Percentiles rank a stretch among this genome's conserved stretches.
Conservation (phyloP, 371 early-diverging fungal species). For the Rhizopus delemar region DNA sequence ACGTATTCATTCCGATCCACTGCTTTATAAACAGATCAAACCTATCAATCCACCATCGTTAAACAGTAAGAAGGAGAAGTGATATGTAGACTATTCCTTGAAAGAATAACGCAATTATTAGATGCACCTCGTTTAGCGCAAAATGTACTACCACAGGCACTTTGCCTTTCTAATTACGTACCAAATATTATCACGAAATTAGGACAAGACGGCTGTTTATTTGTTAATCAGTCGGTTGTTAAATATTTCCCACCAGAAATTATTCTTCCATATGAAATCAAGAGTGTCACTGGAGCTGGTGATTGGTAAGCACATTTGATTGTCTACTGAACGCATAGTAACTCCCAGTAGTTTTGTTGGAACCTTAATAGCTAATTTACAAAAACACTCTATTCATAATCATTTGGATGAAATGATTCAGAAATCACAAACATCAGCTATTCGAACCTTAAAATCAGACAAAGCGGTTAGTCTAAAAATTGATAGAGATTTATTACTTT, state of each 20-base stretch:
- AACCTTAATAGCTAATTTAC: constrained; percentile 40
- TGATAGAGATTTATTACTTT: constrained; percentile 9
- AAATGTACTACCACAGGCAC: constrained; percentile 26
- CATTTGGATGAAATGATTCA: constrained; percentile 25
- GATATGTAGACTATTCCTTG: neutral
- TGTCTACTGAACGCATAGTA: neutral
- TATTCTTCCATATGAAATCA: constrained; percentile 35
- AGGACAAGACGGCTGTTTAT: constrained; percentile 57
- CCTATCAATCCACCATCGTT: neutral
- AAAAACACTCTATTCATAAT: constrained; percentile 11
- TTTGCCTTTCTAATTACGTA: constrained; percentile 40
- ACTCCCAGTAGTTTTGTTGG: constrained; percentile 46
- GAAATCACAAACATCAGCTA: constrained; percentile 38
- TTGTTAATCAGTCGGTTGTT: constrained; percentile 19
- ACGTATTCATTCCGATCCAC: constrained; percentile 31
- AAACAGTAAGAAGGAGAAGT: neutral
- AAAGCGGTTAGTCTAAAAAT: constrained; percentile 38
- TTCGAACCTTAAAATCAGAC: constrained; percentile 40
- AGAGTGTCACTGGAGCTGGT: constrained; percentile 75
- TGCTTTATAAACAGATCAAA: neutral
- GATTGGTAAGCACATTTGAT: constrained; percentile 55
- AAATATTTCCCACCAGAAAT: constrained; percentile 45
- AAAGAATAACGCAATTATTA: constrained; percentile 4
- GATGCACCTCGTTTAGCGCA: constrained; percentile 24
- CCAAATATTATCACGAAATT: constrained; percentile 61